These are phyloP conservation scores for Calonectria leucothoes DNA, from an alignment of 2,329 filamentous ascomycete genomes.

Conservation along the genomic window DNA sequence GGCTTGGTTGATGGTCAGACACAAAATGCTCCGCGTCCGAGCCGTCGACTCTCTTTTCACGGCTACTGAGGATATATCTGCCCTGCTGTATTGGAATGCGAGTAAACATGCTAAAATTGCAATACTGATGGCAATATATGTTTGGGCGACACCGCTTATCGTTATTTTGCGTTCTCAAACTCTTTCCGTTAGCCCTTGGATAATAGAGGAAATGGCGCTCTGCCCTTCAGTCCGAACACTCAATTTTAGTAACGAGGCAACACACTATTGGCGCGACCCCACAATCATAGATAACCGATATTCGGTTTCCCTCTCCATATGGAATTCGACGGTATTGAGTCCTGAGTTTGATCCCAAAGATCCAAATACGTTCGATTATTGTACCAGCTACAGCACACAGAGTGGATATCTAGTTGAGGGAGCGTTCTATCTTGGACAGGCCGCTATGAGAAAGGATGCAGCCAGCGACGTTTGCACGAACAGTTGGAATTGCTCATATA, in stretches of 20 bases:
- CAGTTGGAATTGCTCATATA: conserved; percentile 12
- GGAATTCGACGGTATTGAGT: not conserved
- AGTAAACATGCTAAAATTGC: not conserved
- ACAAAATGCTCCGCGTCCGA: conserved; percentile 30
- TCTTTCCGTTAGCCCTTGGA: not conserved
- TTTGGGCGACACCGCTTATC: conserved; percentile 3
- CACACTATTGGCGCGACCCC: not conserved
- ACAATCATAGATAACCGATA: not conserved
- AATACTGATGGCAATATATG: conserved; percentile 8
- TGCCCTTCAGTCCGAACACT: conserved; percentile 1
- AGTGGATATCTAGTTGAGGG: not conserved
- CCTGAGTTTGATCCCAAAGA: not conserved
- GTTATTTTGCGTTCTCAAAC: not conserved
- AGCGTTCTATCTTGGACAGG: not conserved
- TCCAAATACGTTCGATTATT: not conserved
- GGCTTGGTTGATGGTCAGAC: conserved; percentile 37
- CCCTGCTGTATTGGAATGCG: not conserved
- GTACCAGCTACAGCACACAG: not conserved
- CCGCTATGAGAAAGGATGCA: not conserved
- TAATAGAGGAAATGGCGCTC: not conserved
- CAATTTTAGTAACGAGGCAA: not conserved
- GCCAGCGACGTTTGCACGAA: not conserved
- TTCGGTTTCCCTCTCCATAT: not conserved
- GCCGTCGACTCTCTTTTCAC: conserved; percentile 22
- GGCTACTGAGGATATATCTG: not conserved